Base-by-base conservation (phyloP, 169 alveolate species). In the Eimeria sp. region DNA sequence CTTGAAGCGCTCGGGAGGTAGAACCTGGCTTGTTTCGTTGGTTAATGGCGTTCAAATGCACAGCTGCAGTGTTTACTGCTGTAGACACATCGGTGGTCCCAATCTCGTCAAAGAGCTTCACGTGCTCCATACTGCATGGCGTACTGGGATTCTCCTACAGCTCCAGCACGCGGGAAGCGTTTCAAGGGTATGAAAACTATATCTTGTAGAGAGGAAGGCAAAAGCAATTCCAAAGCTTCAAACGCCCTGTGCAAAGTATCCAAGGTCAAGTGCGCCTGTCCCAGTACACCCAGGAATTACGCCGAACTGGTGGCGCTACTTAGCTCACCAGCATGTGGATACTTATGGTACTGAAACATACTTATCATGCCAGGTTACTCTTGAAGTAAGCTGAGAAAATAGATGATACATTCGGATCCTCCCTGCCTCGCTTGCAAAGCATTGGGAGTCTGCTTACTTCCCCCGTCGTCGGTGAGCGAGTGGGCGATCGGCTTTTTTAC, bases 91-190 rank as follows among this genome's bases (percentile, higher is more conserved):
- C 25, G 88, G 25, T 25, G 49, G 25, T 27, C 46, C 23, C 66
- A 46, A 77, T 46, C 88, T 49, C 43, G 20, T 25, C 43, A 0
- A 6, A 40, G n/a, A 49, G 66, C 66, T 77, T 25, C 46, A 49
- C 46, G 60, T 25, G 60, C 88, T 77, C 66, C 88, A 77, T 49
- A n/a, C 27, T 77, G 60, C 23, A 43, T 77, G 46, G 66, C 66
- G 68, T 64, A 46, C 10, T 77, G 68, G 46, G 25, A 11, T 23
- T 25, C 30, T 10, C 11, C 68, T 25, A 8, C 46, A 64, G 88
- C 6, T 49, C 66, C 46, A 13, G 49, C 64, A 16, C 40, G 40
- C 25, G 1, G 49, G 66, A 27, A 2, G 49, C 46, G 6, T 11
- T 0, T 25, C 68, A 10, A 27, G 23, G 11, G n/a, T 23, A 77